Conservation (phyloP, 2,329 filamentous ascomycete species). For the Penicillium sp. region DNA sequence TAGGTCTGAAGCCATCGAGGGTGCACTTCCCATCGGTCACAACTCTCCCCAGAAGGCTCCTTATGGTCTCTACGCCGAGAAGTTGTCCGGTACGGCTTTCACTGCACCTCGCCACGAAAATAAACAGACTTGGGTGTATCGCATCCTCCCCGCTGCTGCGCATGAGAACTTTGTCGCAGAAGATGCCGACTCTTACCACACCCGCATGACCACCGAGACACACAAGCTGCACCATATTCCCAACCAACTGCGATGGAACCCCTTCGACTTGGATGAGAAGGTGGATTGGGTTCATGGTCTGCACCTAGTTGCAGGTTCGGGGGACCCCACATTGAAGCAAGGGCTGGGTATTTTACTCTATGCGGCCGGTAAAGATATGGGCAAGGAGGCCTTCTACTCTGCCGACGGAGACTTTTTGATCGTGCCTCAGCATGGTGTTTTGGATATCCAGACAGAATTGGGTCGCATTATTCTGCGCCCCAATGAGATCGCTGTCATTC, state of each 20-base stretch:
- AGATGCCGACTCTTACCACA: conserved; percentile 52
- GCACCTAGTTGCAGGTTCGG: conserved; percentile 75
- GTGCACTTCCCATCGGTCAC: conserved; percentile 71
- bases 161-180: conserved; percentile 56
- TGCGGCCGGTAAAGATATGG: conserved; percentile 77
- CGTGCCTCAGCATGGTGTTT: conserved; percentile 71
- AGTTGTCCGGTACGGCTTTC: conserved; percentile 73
- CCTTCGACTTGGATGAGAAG: conserved; percentile 71
- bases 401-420: conserved; percentile 79
- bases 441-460: conserved; percentile 78
- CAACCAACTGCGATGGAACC: conserved; percentile 80
- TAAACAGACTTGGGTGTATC: conserved; percentile 73
- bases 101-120: conserved; percentile 71
- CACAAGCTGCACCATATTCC: conserved; percentile 71
- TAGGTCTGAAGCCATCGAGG: conserved; percentile 75
- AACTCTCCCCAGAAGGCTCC: conserved; percentile 84
- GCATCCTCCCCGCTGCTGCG: conserved; percentile 66
- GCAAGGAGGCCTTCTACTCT: conserved; percentile 78
- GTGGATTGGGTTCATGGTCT: conserved; percentile 71
- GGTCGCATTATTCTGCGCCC: conserved; percentile 75
- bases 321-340: conserved; percentile 76
- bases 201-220: conserved; percentile 44
- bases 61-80: conserved; percentile 80
- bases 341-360: conserved; percentile 82
- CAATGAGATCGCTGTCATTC: conserved; percentile 77